phyloP scores from a whole-genome alignment of 2,329 filamentous ascomycete species.

The Aspergillus melleus region DNA sequence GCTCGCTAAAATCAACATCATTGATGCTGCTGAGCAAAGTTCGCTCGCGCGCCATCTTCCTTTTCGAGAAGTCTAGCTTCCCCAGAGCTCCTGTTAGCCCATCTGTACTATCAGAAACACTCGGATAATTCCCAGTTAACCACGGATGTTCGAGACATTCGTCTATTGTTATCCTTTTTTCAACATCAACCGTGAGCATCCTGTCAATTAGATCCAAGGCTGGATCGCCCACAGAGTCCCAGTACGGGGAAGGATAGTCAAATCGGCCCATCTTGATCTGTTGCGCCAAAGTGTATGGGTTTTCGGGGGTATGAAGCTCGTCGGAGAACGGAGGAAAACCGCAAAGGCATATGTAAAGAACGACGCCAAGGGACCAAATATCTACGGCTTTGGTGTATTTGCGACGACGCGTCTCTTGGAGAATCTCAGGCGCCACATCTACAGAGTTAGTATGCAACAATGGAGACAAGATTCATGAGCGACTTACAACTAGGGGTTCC shows the following conservation, averaged over 20 bases:
- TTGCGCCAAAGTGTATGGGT: conserved; percentile 81
- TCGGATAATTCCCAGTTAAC: conserved; percentile 65
- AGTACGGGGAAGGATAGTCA: conserved; percentile 95
- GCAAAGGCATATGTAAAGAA: conserved; percentile 94
- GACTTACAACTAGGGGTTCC: conserved; percentile 83
- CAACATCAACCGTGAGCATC: conserved; percentile 88
- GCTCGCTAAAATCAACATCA: conserved; percentile 63
- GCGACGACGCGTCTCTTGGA: conserved; percentile 76
- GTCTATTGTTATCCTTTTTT: conserved; percentile 82
- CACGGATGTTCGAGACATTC: conserved; percentile 90
- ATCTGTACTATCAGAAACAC: conserved; percentile 81
- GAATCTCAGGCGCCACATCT: conserved; percentile 92
- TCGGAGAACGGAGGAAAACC: conserved; percentile 97
- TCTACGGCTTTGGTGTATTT: conserved; percentile 95
- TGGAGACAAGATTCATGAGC: neutral
- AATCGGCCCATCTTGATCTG: conserved; percentile 89
- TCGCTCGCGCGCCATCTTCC: conserved; percentile 77
- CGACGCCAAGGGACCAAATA: conserved; percentile 95
- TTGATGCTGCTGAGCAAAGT: conserved; percentile 84
- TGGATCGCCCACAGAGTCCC: conserved; percentile 82
- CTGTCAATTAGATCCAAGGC: conserved; percentile 90
- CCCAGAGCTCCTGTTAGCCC: conserved; percentile 85
- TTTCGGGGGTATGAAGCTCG: conserved; percentile 77
- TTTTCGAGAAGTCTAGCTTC: conserved; percentile 77
- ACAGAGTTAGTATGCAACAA: conserved; percentile 18